Evolutionary conservation across 768 basidiomycete genomes (phyloP).

Genomic region (Lepiota brunneoincarnata): DNA sequence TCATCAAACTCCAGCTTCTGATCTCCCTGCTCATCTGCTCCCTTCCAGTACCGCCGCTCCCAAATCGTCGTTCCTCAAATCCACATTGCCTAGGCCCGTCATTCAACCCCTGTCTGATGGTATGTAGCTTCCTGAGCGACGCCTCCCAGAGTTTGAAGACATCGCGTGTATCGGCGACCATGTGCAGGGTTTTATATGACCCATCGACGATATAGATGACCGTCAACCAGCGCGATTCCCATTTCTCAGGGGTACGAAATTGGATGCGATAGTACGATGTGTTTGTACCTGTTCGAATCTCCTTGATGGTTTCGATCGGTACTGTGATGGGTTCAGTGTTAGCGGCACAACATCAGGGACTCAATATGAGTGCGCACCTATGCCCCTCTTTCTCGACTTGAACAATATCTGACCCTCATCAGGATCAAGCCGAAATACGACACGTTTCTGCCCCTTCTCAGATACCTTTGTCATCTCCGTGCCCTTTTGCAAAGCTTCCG

Average conservation of each 20-base stretch:
- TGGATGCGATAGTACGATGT: conserved; percentile 70
- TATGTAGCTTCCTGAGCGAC: conserved; percentile 61
- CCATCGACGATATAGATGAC: conserved; percentile 80
- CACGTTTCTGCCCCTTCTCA: conserved; percentile 64
- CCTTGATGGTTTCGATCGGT: conserved; percentile 82
- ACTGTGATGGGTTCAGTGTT: conserved; percentile 42
- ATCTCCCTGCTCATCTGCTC: conserved; percentile 59
- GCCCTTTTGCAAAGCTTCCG: conserved; percentile 51
- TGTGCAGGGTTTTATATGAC: conserved; percentile 81
- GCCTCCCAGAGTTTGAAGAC: conserved; percentile 49
- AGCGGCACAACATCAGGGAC: conserved; percentile 1
- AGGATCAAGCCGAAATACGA: conserved; percentile 67
- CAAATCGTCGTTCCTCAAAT: conserved; percentile 67
- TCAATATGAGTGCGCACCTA: conserved; percentile 44
- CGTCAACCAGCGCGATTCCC: conserved; percentile 78
- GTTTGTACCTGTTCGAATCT: conserved; percentile 73
- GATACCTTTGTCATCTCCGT: conserved; percentile 81
- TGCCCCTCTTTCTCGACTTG: conserved; percentile 59
- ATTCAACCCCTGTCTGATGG: conserved; percentile 68
- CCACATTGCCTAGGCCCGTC: conserved; percentile 61
- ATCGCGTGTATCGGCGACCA: conserved; percentile 64
- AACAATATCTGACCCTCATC: conserved; percentile 76
- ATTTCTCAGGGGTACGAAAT: conserved; percentile 59
- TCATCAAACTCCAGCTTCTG: conserved; percentile 68
- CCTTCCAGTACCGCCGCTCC: conserved; percentile 84